Evolutionary conservation across 805 yeast genomes (phyloP), one percentile per base, ranked within the genome.

Genomic region (Metschnikowia kunwiensis): DNA sequence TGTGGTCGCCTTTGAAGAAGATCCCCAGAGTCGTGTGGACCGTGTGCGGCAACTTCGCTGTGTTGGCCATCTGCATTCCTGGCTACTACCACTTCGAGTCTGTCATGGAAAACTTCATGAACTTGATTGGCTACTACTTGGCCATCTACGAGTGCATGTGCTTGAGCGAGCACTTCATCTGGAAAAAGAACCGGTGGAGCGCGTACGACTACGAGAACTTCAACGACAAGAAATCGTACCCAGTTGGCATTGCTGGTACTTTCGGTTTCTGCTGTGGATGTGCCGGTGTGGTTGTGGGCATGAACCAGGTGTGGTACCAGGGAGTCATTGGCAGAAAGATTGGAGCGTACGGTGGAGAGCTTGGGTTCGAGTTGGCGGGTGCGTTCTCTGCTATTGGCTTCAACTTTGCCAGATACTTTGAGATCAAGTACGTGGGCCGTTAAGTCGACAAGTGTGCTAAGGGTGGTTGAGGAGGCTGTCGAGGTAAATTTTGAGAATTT

Each of bases 1-100:
- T 84, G 52, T 84, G 91, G 84, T 77, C 83, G 38, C 78, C 77
- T 46, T 75, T 88, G 55, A 70, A 78, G 27, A 75, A 70, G 54
- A 68, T 89, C 41, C 97, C 96, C 55, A 78, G 96, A 72, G 74
- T 82, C 34, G 49, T 80, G 32, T 88, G 96, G 96, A 81, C 95
- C 27, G 49, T 84, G 30, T 58, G 69, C 36, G 95, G 89, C 54
- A 83, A 86, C 63, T 78, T 74, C 45, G 75, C 78, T 31, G 78
- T 91, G 23, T 73, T 89, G 60, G 96, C 88, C 34, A 82, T 89
- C 54, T 78, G 95, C 54, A 88, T 88, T 49, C 95, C 96, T 32
- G 96, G 86, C 33, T 84, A 82, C 68, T 82, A 83, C 70, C 59
- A 73, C 44, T 87, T 89, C 61, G 76, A 71, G 39, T 51, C 59